A percentile compares a stretch with the other conserved stretches of the same genome.
Evolutionary conservation across 2,329 filamentous ascomycete genomes (phyloP).

Genomic region (Pseudogymnoascus sp.): DNA sequence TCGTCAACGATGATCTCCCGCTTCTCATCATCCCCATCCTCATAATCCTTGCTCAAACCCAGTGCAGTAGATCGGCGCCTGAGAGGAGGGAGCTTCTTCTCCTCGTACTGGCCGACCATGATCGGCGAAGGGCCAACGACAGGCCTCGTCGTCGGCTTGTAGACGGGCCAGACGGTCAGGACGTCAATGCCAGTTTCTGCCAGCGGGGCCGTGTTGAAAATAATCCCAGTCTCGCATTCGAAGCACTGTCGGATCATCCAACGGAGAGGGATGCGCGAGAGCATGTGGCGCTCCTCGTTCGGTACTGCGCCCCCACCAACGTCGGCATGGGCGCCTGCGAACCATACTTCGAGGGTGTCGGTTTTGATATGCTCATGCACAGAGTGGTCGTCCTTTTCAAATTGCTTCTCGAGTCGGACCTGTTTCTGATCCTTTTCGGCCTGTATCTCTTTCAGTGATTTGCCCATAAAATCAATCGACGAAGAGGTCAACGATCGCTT

Average conservation of each 20-base stretch:
- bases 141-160: slow-evolving; percentile 28
- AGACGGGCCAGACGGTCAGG: slow-evolving; percentile 33
- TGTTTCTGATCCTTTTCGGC: slow-evolving; percentile 15
- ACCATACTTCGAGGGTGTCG: slow-evolving; percentile 41
- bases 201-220: slow-evolving; percentile 33
- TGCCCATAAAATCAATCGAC: neutral
- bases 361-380: slow-evolving; percentile 21
- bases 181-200: slow-evolving; percentile 36
- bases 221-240: slow-evolving; percentile 38
- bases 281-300: slow-evolving; percentile 35
- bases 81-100: slow-evolving; percentile 27
- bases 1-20: neutral
- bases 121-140: slow-evolving; percentile 29
- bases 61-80: slow-evolving; percentile 26
- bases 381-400: slow-evolving; percentile 12
- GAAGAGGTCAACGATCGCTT: neutral
- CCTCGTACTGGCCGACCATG: slow-evolving; percentile 31
- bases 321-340: slow-evolving; percentile 35
- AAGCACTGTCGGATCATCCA: slow-evolving; percentile 43
- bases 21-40: slow-evolving; percentile 18
- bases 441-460: neutral
- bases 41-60: slow-evolving; percentile 21
- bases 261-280: slow-evolving; percentile 37
- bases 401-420: slow-evolving; percentile 17
- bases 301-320: slow-evolving; percentile 37